Evolutionary conservation across 192 early-diverging fungal species (phyloP).

Genomic region (Coemansia sp.): DNA sequence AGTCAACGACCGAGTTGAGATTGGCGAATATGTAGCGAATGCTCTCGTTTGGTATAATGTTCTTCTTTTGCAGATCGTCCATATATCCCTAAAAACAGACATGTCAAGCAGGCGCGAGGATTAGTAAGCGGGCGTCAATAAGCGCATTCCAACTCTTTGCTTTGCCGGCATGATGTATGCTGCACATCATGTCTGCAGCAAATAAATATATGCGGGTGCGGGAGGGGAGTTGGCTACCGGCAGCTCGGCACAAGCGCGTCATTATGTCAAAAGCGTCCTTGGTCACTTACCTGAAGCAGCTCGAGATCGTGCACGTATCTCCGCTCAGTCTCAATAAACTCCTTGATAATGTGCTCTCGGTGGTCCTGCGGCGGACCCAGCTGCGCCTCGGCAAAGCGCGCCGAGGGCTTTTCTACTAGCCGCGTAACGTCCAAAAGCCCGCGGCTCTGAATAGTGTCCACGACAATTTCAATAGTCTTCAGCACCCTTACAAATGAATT

Average conservation of each 20-base stretch:
- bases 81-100: slow-evolving; percentile 61
- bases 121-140: slow-evolving; percentile 17
- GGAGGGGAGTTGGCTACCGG: background rate
- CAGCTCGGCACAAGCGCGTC: background rate
- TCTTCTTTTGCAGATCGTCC: slow-evolving; percentile 64
- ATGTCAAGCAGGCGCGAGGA: slow-evolving; percentile 4
- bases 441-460: slow-evolving; percentile 70
- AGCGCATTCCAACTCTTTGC: background rate
- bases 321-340: slow-evolving; percentile 91
- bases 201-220: background rate
- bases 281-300: slow-evolving; percentile 62
- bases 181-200: background rate
- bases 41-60: slow-evolving; percentile 76
- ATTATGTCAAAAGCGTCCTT: background rate
- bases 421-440: slow-evolving; percentile 39
- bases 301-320: slow-evolving; percentile 89
- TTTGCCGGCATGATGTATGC: slow-evolving; percentile 1
- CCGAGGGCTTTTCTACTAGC: slow-evolving; percentile 46
- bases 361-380: slow-evolving; percentile 75
- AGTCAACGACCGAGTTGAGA: slow-evolving; percentile 90
- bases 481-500: slow-evolving; percentile 96
- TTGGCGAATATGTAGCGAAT: slow-evolving; percentile 88
- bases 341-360: slow-evolving; percentile 80
- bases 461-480: slow-evolving; percentile 74
- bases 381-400: slow-evolving; percentile 53